A percentile compares a stretch with the other conserved stretches of the same genome.
Conservation (phyloP, 2,329 filamentous ascomycete species). For the Pyrenophora tritici-repentis region DNA sequence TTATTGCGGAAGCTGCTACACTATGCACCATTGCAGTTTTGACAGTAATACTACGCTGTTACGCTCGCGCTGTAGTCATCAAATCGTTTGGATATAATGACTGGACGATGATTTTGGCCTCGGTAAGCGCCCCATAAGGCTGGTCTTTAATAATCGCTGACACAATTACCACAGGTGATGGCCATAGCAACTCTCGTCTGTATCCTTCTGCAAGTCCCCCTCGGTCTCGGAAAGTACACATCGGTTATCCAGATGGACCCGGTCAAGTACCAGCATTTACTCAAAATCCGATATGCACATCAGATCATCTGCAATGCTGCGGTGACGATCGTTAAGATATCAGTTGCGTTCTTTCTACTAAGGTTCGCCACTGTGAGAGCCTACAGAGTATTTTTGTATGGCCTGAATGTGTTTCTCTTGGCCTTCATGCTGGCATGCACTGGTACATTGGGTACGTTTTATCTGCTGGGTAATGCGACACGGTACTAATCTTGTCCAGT, state of each 20-base stretch:
- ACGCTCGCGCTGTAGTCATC: slow-evolving; percentile 55
- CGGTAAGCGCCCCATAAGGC: slow-evolving; percentile 35
- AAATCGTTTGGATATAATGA: slow-evolving; percentile 58
- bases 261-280: slow-evolving; percentile 43
- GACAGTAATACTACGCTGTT: slow-evolving; percentile 51
- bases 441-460: slow-evolving; percentile 36
- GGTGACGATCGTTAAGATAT: slow-evolving; percentile 55
- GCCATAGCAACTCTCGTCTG: slow-evolving; percentile 41
- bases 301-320: slow-evolving; percentile 55
- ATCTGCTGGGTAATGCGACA: no score
- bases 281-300: slow-evolving; percentile 51
- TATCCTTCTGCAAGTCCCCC: slow-evolving; percentile 50
- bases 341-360: slow-evolving; percentile 54
- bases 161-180: not conserved
- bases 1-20: not conserved
- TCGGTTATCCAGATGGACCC: slow-evolving; percentile 40
- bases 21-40: slow-evolving; percentile 48
- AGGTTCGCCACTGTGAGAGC: slow-evolving; percentile 46
- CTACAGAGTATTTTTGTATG: slow-evolving; percentile 50
- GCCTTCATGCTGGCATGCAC: slow-evolving; percentile 51
- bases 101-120: slow-evolving; percentile 51
- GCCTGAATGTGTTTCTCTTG: slow-evolving; percentile 51
- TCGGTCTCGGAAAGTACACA: slow-evolving; percentile 49
- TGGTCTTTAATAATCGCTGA: no score
- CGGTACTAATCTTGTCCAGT: no score